These are phyloP conservation scores for Pneumocystis canis DNA, from an alignment of 1,139 yeast species.

Conservation along the genomic window DNA sequence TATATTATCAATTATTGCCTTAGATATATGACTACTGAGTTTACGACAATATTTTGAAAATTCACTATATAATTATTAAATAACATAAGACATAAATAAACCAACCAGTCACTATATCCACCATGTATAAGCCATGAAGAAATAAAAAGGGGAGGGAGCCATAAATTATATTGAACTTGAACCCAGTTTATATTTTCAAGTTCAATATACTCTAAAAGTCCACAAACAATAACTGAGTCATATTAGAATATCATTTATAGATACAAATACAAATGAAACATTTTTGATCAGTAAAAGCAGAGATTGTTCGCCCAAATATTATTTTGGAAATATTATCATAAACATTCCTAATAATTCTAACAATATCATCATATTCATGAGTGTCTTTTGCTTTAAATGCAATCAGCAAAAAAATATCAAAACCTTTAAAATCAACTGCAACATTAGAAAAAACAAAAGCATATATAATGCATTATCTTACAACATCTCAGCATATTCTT, in stretches of 20 bases:
- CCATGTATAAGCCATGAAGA: not conserved
- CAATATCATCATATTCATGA: not conserved
- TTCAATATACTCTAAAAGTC: not conserved
- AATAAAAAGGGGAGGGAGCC: not conserved
- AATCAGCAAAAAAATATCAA: not conserved
- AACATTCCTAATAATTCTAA: not conserved
- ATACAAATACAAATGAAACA: not conserved
- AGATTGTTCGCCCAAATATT: not conserved
- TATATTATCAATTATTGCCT: not conserved
- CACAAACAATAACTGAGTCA: not conserved
- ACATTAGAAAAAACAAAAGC: not conserved
- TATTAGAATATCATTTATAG: not conserved
- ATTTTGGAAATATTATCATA: not conserved
- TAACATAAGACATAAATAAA: not conserved
- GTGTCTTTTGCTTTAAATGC: not conserved
- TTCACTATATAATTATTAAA: not conserved
- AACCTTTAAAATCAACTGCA: not conserved
- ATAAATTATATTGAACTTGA: not conserved
- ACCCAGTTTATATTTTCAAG: not conserved
- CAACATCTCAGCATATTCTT: not conserved
- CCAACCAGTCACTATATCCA: not conserved
- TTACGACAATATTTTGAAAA: not conserved
- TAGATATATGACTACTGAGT: not conserved
- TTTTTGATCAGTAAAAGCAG: not conserved
- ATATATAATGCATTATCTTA: not conserved